Base-by-base conservation (phyloP, 2,329 filamentous ascomycete genomes). In the Aureobasidium melanogenum region DNA sequence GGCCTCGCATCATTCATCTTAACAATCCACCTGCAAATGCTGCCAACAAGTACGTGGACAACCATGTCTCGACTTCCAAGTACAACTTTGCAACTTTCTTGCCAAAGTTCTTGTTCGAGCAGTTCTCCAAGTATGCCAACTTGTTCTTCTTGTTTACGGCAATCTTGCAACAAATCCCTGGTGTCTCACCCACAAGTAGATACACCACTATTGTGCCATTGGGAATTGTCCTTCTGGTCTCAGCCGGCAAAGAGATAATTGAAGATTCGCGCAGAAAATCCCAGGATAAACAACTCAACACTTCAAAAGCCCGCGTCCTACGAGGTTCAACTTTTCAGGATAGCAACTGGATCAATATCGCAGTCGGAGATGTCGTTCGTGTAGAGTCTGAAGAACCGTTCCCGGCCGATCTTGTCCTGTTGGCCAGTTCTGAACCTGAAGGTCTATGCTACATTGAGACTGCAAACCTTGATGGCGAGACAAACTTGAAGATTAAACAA, bases 111-210 rank as follows among this genome's bases (percentile, higher is more conserved):
- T 80, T 99, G 61, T 91, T 93, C 74, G 94, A 99, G 75, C 94
- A 99, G 73, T 99, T 99, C 77, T 97, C 92, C 64, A 99, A 97
- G 80, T 96, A 97, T 75, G 94, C 94, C 79, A 99, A 99, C 76
- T 77, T 99, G 71, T 99, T 99, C 80, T 99, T 99, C 88, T 84
- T 99, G 73, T 97, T 99, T 75, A 99, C 94, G 39, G 92, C 94
- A 17, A 87, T 85, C 43, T 79, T 99, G 48, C 94, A 99, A 78
- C 94, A 99, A 74, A 96, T 99, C 64, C 94, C 94, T 24, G 87
- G 88, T 66, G 87, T 99, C 64, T 96, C 92, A 36, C 94, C 95
- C 8, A 99, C 94, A 10, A 97, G 97, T 76, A 84, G 82, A 74
- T 99, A 92, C 72, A 99, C 94, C 6, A 99, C 95, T 39, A 97